Base-by-base conservation (phyloP, 2,329 filamentous ascomycete genomes). In the Paracoccidioides brasiliensis region DNA sequence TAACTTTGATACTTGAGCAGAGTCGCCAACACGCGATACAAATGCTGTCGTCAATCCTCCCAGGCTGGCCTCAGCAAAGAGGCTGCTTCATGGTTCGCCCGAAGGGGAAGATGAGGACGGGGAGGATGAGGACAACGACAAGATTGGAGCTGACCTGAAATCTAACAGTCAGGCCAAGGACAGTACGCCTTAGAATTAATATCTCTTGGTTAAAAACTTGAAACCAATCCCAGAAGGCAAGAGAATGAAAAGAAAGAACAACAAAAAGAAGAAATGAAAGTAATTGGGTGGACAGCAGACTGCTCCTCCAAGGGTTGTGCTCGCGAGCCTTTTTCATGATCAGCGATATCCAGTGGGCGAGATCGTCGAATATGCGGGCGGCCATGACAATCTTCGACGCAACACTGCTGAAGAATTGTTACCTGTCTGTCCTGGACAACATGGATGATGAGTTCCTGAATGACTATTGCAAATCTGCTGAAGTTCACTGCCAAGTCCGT, bases 381-480 rank as follows among this genome's bases (percentile, higher is more conserved):
- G 66, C 48, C 66, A 71, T 55, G 72, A 76, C 9, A 77, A 76
- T 56, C 69, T 68, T 4, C 67, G 67, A 50, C 74, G 75, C 33
- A 77, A 72, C 3, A 76, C 75, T 2, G 69, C 64, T 56, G 75
- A 76, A 59, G 77, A 79, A 65, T 62, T 70, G 75, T 37, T 69
- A 76, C 57, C 58, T 73, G 22, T 61, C 66, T 10, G 66, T 66
- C n/a, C 42, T 67, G 12, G 67, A 73, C 54, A 67, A 71, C 54
- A 68, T 74, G 62, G 75, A 78, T 57, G 68, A 72, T 28, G 70
- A 69, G 10, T 80, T 79, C 60, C 68, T 81, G 28, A 68, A 67
- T 30, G 72, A 81, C 56, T 81, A 81, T 64, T 76, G 79, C 50
- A 72, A 80, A 64, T 79, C 76, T 8, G 79, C 78, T 0, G 79